These are phyloP conservation scores for Sporisorium reilianum DNA, from an alignment of 1,284 basidiomycete genomes.

Conservation along the genomic window DNA sequence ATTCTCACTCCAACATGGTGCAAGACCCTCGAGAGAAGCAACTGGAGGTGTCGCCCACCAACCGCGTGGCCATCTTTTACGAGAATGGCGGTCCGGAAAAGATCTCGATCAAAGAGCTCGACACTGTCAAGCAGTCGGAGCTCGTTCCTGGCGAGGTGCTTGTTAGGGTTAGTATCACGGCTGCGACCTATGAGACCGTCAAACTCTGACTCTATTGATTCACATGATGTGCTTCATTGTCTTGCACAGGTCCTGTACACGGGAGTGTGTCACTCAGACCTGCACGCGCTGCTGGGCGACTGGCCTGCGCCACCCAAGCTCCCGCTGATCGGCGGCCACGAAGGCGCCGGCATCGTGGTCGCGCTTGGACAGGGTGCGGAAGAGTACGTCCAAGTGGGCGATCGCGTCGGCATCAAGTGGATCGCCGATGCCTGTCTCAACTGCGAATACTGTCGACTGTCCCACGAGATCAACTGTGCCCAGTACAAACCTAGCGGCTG, in stretches of 20 bases:
- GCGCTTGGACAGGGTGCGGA: constrained; percentile 80
- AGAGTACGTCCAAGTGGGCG: constrained; percentile 75
- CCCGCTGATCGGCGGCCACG: constrained; percentile 87
- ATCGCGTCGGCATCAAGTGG: constrained; percentile 84
- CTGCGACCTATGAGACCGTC: not conserved
- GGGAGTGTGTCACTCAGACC: constrained; percentile 51
- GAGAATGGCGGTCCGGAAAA: constrained; percentile 50
- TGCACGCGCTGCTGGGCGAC: constrained; percentile 61
- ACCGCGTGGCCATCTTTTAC: constrained; percentile 49
- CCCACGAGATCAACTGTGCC: constrained; percentile 76
- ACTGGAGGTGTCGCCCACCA: constrained; percentile 29
- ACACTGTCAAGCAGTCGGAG: constrained; percentile 64
- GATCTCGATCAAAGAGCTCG: constrained; percentile 36
- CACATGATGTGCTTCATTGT: not conserved
- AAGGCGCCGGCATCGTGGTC: constrained; percentile 77
- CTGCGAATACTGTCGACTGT: constrained; percentile 80
- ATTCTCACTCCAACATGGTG: constrained; percentile 15
- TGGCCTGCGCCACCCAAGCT: constrained; percentile 72
- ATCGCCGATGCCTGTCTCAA: constrained; percentile 74
- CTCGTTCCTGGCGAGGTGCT: constrained; percentile 84
- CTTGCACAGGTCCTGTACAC: constrained; percentile 38
- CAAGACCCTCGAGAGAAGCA: constrained; percentile 43
- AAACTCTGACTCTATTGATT: not conserved
- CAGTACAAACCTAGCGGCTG: constrained; percentile 70
- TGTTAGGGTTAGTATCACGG: constrained; percentile 74